These are phyloP conservation scores for Entoloma clypeatum DNA, from an alignment of 1,284 basidiomycete genomes.

Conservation along the genomic window DNA sequence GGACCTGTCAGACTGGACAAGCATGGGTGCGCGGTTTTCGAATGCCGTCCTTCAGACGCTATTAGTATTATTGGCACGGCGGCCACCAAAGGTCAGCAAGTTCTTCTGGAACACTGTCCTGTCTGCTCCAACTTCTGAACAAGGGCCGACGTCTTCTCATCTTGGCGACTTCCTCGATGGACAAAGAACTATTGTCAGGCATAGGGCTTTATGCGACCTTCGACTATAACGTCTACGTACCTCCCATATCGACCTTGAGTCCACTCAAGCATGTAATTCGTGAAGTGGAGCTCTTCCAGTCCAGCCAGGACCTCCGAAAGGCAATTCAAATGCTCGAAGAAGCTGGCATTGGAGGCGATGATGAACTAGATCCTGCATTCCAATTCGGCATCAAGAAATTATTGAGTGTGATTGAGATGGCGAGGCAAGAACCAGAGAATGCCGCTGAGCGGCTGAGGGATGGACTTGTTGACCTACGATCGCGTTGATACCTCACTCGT, in stretches of 20 bases:
- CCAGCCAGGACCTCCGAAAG: conserved; percentile 52
- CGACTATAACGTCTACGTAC: conserved; percentile 85
- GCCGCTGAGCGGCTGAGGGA: conserved; percentile 71
- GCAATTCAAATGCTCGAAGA: conserved; percentile 70
- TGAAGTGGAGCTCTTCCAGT: conserved; percentile 80
- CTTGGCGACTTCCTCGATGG: conserved; percentile 93
- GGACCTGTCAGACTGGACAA: conserved; percentile 81
- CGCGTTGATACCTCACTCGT: too few species aligned
- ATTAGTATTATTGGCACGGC: conserved; percentile 83
- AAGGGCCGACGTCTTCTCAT: conserved; percentile 90
- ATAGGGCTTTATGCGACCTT: conserved; percentile 89
- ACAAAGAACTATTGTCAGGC: conserved; percentile 83
- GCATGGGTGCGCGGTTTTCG: conserved; percentile 94
- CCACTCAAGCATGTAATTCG: conserved; percentile 77
- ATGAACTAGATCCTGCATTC: conserved; percentile 43
- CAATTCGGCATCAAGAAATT: conserved; percentile 95
- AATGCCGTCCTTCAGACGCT: conserved; percentile 92
- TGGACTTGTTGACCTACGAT: conserved; percentile 62
- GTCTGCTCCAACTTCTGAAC: conserved; percentile 11
- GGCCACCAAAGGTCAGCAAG: conserved; percentile 93
- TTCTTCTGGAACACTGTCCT: conserved; percentile 14
- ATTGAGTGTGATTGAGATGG: conserved; percentile 93
- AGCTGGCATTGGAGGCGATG: conserved; percentile 66
- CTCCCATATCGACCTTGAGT: conserved; percentile 73
- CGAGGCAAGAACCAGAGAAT: conserved; percentile 85